A percentile compares a stretch with the other conserved stretches of the same genome.
Evolutionary conservation across 2,329 filamentous ascomycete species (phyloP).

Genomic region (Hortaea werneckii): DNA sequence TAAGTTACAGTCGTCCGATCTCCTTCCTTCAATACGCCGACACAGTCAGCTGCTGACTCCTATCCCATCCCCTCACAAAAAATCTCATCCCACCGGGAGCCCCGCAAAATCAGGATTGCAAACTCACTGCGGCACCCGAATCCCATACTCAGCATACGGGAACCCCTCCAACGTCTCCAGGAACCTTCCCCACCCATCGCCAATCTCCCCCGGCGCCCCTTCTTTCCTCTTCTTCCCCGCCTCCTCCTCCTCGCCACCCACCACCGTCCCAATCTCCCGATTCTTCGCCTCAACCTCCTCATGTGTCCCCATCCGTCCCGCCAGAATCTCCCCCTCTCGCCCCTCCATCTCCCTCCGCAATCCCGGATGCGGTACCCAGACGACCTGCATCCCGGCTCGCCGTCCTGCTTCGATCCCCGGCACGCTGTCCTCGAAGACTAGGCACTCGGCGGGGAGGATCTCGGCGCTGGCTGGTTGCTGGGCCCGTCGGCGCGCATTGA

Average conservation of each 20-base stretch:
- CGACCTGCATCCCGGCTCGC: slow-evolving; percentile 84
- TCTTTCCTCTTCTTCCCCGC: no score
- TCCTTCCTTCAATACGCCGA: no score
- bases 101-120: no score
- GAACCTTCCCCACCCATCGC: slow-evolving; percentile 51
- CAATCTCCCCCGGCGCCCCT: slow-evolving; percentile 23
- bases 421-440: slow-evolving; percentile 94
- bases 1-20: no score
- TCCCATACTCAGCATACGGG: slow-evolving; percentile 50
- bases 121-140: slow-evolving; percentile 19
- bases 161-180: slow-evolving; percentile 47
- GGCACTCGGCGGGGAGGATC: slow-evolving; percentile 73
- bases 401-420: slow-evolving; percentile 85
- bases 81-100: no score
- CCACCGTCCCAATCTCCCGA: slow-evolving; percentile 22
- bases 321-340: slow-evolving; percentile 70
- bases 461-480: slow-evolving; percentile 41
- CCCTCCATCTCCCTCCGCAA: slow-evolving; percentile 67
- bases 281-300: slow-evolving; percentile 13
- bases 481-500: slow-evolving; percentile 61
- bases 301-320: slow-evolving; percentile 58
- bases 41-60: no score
- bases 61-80: no score
- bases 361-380: slow-evolving; percentile 82
- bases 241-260: slow-evolving; percentile 14